phyloP scores from a whole-genome alignment of 768 basidiomycete genomes.

The Pisolithus sp. region DNA sequence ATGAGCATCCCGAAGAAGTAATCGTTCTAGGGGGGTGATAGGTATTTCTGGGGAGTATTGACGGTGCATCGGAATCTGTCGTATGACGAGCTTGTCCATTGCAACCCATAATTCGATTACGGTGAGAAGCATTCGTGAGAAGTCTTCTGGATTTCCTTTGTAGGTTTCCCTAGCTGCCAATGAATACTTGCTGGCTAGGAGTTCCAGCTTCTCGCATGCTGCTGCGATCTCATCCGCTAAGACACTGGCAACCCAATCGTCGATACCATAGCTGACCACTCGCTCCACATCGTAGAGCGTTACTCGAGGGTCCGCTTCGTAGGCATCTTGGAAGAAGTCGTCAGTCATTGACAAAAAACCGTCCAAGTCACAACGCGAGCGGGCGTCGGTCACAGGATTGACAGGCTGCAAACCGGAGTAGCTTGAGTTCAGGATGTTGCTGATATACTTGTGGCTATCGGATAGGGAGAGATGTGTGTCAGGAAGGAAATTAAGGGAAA shows the following conservation, averaged over 20 bases:
- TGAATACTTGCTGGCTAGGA: slow-evolving; percentile 22
- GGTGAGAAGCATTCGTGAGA: slow-evolving; percentile 35
- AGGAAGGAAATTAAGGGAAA: slow-evolving; percentile 17
- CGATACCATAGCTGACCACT: slow-evolving; percentile 24
- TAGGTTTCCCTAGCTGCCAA: slow-evolving; percentile 23
- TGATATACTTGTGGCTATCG: slow-evolving; percentile 24
- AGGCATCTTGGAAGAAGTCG: slow-evolving; percentile 11
- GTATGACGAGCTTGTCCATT: slow-evolving; percentile 30
- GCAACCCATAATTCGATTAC: slow-evolving; percentile 37
- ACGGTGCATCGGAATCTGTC: slow-evolving; percentile 31
- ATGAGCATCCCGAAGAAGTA: slow-evolving; percentile 33
- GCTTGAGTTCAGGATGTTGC: slow-evolving; percentile 7
- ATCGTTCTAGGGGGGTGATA: slow-evolving; percentile 29
- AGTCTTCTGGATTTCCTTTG: slow-evolving; percentile 30
- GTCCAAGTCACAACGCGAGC: slow-evolving; percentile 8
- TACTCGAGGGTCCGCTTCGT: slow-evolving; percentile 4
- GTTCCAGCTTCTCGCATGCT: slow-evolving; percentile 23
- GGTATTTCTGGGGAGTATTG: slow-evolving; percentile 44
- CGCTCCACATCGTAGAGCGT: slow-evolving; percentile 35
- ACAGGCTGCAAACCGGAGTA: slow-evolving; percentile 1
- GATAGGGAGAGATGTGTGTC: slow-evolving; percentile 32
- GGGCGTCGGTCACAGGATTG: slow-evolving; percentile 1
- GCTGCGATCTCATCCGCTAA: slow-evolving; percentile 8
- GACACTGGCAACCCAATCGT: slow-evolving; percentile 26
- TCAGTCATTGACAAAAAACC: slow-evolving; percentile 12